Evolutionary conservation across 306 rosid genomes (phyloP).

Genomic region (Glycyrrhiza uralensis): DNA sequence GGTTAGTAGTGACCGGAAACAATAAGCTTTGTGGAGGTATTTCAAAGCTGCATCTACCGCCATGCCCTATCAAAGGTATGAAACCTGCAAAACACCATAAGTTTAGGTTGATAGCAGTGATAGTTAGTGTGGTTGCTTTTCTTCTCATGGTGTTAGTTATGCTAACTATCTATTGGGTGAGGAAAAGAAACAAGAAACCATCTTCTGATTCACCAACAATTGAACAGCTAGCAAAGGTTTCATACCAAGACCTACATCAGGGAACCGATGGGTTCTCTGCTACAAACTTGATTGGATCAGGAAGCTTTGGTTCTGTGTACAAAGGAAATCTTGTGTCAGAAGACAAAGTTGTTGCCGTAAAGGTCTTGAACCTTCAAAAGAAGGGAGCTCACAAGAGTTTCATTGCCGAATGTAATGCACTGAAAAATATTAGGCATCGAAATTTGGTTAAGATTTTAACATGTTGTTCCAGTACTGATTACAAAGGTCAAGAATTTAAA

Average conservation of each 20-base stretch:
- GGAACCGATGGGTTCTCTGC: neutral
- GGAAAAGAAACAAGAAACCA: neutral
- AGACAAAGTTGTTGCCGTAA: neutral
- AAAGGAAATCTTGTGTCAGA: neutral
- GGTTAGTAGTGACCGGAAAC: neutral
- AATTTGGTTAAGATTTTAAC: slow-evolving; percentile 3
- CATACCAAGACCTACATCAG: neutral
- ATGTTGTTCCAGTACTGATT: slow-evolving; percentile 2
- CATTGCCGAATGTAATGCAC: neutral
- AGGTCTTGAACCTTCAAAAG: neutral
- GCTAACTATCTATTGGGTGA: neutral
- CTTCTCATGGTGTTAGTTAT: neutral
- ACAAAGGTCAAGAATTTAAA: slow-evolving; percentile 14
- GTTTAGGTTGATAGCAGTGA: neutral
- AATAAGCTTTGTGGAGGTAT: neutral
- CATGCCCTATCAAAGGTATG: neutral
- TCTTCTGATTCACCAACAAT: neutral
- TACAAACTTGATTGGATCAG: neutral
- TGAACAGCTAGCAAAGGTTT: neutral
- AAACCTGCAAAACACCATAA: neutral
- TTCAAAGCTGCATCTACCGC: neutral
- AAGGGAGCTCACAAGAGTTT: neutral
- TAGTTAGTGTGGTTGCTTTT: neutral
- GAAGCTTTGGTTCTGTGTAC: neutral
- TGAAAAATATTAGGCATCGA: neutral